A percentile compares a stretch with the other conserved stretches of the same genome.
Conservation (phyloP, 305 asterid species). For the Ajuga reptans region DNA sequence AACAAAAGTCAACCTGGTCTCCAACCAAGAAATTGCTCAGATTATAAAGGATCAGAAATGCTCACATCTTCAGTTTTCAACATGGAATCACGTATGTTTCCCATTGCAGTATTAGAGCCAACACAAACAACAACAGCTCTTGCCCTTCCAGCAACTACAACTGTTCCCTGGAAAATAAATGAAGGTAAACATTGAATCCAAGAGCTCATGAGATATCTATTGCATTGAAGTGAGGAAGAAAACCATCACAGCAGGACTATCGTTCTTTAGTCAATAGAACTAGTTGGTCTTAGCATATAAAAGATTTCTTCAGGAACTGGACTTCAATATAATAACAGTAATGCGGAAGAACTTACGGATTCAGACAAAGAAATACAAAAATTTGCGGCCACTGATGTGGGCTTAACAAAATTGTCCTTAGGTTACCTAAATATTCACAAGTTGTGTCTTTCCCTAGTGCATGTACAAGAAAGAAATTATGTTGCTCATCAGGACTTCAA, state of each 20-base stretch:
- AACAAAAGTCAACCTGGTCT: conserved; percentile 9
- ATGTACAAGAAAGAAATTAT: neutral
- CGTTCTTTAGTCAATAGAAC: neutral
- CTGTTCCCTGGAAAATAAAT: conserved; percentile 64
- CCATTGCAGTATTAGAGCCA: conserved; percentile 99
- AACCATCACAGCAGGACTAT: neutral
- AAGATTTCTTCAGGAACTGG: neutral
- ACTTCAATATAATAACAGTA: neutral
- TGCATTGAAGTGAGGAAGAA: conserved; percentile 5
- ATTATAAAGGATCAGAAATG: conserved; percentile 15
- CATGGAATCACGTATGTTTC: conserved; percentile 96
- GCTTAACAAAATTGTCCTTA: neutral
- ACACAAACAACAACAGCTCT: conserved; percentile 84
- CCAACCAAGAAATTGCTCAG: conserved; percentile 22
- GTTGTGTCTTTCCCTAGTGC: neutral
- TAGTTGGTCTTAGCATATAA: neutral
- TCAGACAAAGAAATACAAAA: neutral
- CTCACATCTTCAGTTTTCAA: conserved; percentile 89
- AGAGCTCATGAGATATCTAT: conserved; percentile 11
- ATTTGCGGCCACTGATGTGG: neutral
- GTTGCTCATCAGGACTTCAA: neutral
- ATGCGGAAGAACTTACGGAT: neutral
- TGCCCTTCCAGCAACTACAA: conserved; percentile 93
- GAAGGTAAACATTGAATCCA: conserved; percentile 18
- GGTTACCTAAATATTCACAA: neutral